These are phyloP conservation scores for Ustilago crameri DNA, from an alignment of 1,284 basidiomycete genomes.

Conservation along the genomic window DNA sequence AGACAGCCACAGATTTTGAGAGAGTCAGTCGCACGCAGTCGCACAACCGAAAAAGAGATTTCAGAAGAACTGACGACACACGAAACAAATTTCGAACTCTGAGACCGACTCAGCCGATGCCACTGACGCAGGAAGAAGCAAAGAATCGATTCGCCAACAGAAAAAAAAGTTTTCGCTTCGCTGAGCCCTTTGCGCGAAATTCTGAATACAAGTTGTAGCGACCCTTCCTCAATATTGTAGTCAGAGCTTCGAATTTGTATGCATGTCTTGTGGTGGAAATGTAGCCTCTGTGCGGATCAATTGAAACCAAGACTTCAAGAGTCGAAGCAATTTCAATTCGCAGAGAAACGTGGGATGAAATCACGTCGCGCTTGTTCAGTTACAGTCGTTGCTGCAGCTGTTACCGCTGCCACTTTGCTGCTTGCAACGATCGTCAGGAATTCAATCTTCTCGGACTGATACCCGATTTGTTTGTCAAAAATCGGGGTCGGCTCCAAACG, in stretches of 20 bases:
- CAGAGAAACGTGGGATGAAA: constrained; percentile 9
- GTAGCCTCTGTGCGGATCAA: not conserved
- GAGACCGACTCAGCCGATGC: constrained; percentile 16
- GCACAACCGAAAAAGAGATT: not conserved
- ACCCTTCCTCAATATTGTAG: not conserved
- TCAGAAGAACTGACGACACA: constrained; percentile 6
- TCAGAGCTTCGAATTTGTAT: too few species aligned
- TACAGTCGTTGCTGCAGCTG: not conserved
- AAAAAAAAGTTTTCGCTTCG: constrained; percentile 36
- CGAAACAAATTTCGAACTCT: not conserved
- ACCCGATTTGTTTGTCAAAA: not conserved
- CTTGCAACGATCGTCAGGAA: constrained; percentile 14
- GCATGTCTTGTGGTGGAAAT: too few species aligned
- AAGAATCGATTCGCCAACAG: constrained; percentile 1
- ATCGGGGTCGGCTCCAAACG: too few species aligned
- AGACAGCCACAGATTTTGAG: not conserved
- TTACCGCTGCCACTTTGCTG: too few species aligned
- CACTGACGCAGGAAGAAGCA: not conserved
- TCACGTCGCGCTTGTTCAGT: constrained; percentile 30
- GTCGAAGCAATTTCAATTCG: not conserved
- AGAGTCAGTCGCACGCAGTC: too few species aligned
- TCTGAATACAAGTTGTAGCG: not conserved
- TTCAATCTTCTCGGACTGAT: too few species aligned
- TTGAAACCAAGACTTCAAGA: not conserved
- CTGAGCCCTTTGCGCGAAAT: not conserved